Conservation (phyloP, 257 asterid genomes). For the Penstemon newberryi region DNA sequence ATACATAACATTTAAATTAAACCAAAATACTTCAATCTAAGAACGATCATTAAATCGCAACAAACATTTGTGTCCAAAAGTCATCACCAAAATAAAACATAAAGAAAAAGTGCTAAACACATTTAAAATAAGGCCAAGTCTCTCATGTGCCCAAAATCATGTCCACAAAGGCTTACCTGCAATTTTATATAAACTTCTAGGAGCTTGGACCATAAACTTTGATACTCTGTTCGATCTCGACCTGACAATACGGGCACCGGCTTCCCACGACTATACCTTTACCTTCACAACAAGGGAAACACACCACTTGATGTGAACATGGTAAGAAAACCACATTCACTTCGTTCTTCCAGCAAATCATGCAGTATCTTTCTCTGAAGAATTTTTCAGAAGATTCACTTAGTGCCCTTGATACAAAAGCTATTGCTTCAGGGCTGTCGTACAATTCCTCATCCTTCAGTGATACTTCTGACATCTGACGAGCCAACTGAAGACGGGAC, state of each 20-base stretch:
- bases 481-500: conserved; percentile 20
- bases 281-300: conserved; percentile 23
- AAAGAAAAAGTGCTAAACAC: no score
- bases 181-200: neutral
- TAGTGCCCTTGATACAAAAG: conserved; percentile 8
- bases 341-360: conserved; percentile 29
- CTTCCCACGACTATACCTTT: neutral
- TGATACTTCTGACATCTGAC: conserved; percentile 1
- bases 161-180: neutral
- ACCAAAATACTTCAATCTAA: no score
- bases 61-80: no score
- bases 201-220: conserved; percentile 22
- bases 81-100: no score
- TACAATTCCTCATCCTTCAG: conserved; percentile 4
- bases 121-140: no score
- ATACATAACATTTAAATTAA: no score
- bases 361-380: conserved; percentile 21
- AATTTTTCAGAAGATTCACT: neutral
- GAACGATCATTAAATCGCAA: no score
- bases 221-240: conserved; percentile 23
- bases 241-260: conserved; percentile 28
- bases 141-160: neutral
- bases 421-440: conserved; percentile 3
- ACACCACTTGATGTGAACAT: conserved; percentile 36
- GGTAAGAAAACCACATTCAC: conserved; percentile 30